Base-by-base conservation (phyloP, 495 filamentous ascomycete species). In the Halenospora varia region DNA sequence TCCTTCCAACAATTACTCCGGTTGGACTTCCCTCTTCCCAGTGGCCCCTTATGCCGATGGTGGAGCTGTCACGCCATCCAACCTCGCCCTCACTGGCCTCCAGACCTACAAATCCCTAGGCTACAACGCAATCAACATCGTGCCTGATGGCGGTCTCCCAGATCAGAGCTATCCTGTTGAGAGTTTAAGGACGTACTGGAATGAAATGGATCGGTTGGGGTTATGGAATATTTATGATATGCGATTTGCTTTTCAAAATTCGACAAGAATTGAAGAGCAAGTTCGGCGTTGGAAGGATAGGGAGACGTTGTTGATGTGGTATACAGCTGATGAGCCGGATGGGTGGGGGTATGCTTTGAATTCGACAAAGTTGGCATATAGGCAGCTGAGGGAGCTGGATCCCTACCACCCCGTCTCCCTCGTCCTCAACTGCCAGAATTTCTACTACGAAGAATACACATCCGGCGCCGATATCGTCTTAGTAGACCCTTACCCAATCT, bases 271-370 rank as follows among this genome's bases (percentile, higher is more conserved):
- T 0, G 62, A 64, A 6, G 64, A 76, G 35, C 80, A 85, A 44
- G 77, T 88, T 42, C 66, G 73, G 4, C 65, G 68, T 3, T 75
- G 83, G 25, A 77, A 77, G 49, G 60, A 75, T n/a, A 73, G 74
- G 11, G 77, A 75, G 6, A 78, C 72, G n/a, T 67, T 89, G 3
- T 77, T 87, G 18, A 73, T 80, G 6, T 89, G 85, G 70, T 89
- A 88, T 73, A 82, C 77, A 0, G 81, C 77, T 2, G 86, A 90
- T 56, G 86, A 89, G 56, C 85, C 86, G 3, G 87, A 89, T 65
- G 87, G 29, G 29, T 35, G n/a, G n/a, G n/a, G n/a, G n/a, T n/a
- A n/a, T n/a, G n/a, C n/a, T n/a, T n/a, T n/a, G n/a, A n/a, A n/a
- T n/a, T n/a, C n/a, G n/a, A n/a, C n/a, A n/a, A n/a, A n/a, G n/a